phyloP scores from a whole-genome alignment of 2,329 filamentous ascomycete species.

The Colletotrichum plurivorum region DNA sequence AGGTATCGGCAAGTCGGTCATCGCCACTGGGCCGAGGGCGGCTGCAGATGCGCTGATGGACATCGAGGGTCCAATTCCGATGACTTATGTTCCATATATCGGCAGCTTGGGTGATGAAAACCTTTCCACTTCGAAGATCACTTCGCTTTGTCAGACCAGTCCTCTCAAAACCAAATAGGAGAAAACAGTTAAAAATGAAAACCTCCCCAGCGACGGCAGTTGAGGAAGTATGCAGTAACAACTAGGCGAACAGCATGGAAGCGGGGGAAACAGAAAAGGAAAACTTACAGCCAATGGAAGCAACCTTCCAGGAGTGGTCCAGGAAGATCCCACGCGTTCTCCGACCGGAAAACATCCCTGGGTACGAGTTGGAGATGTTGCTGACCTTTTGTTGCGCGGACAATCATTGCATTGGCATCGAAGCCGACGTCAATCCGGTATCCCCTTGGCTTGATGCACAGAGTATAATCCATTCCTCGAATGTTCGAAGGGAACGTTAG shows the following conservation, averaged over 20 bases:
- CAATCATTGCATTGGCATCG: conserved; percentile 54
- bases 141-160: not conserved
- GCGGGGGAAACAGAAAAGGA: not conserved
- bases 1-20: conserved; percentile 63
- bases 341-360: conserved; percentile 46
- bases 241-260: not conserved
- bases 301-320: conserved; percentile 63
- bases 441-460: conserved; percentile 47
- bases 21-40: conserved; percentile 18
- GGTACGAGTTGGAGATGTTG: conserved; percentile 50
- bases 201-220: not conserved
- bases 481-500: conserved; percentile 66
- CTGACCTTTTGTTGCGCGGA: conserved; percentile 54
- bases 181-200: not conserved
- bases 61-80: conserved; percentile 53
- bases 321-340: conserved; percentile 63
- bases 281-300: conserved; percentile 68
- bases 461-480: conserved; percentile 66
- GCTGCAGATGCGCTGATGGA: conserved; percentile 42
- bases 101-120: conserved; percentile 46
- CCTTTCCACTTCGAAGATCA: conserved; percentile 52
- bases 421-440: conserved; percentile 70
- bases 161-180: not conserved
- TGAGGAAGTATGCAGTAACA: not conserved
- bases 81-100: conserved; percentile 32